Evolutionary conservation across 1,284 basidiomycete genomes (phyloP).

Genomic region (Pterula multifida): DNA sequence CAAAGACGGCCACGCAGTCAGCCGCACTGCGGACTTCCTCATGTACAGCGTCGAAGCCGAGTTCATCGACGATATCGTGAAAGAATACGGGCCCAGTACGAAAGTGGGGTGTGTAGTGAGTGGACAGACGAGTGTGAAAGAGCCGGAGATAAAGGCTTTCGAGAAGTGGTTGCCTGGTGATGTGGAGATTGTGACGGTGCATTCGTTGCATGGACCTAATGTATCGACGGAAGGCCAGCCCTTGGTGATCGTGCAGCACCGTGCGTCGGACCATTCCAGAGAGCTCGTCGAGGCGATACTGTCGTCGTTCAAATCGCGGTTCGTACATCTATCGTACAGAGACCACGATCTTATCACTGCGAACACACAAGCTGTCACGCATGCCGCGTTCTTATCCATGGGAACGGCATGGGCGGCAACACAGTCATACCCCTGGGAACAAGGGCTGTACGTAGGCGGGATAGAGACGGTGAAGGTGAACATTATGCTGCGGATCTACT

Average conservation of each 20-base stretch:
- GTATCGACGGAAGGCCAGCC: slow-evolving; percentile 91
- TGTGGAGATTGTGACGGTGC: slow-evolving; percentile 83
- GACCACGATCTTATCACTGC: slow-evolving; percentile 95
- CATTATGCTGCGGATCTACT: slow-evolving; percentile 91
- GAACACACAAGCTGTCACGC: slow-evolving; percentile 96
- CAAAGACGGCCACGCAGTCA: slow-evolving; percentile 74
- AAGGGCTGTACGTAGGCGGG: slow-evolving; percentile 89
- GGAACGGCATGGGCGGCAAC: slow-evolving; percentile 88
- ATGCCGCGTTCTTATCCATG: slow-evolving; percentile 98
- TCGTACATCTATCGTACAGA: slow-evolving; percentile 89
- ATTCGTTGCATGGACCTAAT: slow-evolving; percentile 90
- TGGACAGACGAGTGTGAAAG: slow-evolving; percentile 95
- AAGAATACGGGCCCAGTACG: slow-evolving; percentile 86
- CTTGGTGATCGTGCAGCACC: slow-evolving; percentile 84
- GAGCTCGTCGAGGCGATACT: slow-evolving; percentile 78
- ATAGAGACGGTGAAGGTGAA: slow-evolving; percentile 99
- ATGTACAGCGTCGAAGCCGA: slow-evolving; percentile 95
- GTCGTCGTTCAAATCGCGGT: slow-evolving; percentile 73
- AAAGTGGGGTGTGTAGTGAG: slow-evolving; percentile 89
- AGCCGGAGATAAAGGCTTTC: slow-evolving; percentile 86
- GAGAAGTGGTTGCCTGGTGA: slow-evolving; percentile 83
- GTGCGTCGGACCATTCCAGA: slow-evolving; percentile 68
- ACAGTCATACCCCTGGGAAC: slow-evolving; percentile 88
- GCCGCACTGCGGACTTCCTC: slow-evolving; percentile 78
- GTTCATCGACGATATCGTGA: slow-evolving; percentile 75